phyloP scores from a whole-genome alignment of 805 yeast species.

The Lipomyces starkeyi region DNA sequence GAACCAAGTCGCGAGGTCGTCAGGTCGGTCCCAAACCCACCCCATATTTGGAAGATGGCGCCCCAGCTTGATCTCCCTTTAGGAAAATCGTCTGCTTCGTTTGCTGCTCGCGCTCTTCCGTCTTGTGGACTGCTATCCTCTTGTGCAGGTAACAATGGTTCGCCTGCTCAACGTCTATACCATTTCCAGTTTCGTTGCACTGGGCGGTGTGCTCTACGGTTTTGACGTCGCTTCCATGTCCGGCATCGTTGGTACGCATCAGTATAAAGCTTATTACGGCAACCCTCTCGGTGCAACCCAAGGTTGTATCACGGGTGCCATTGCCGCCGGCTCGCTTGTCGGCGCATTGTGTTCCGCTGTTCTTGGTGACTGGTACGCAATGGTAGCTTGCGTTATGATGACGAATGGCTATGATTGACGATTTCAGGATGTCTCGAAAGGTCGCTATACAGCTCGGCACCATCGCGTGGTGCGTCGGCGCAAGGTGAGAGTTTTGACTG shows the following conservation, averaged over 20 bases:
- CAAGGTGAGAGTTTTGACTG: not conserved
- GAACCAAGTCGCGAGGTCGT: too few relatives aligned
- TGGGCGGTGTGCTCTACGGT: constrained; percentile 5
- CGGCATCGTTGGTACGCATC: constrained; percentile 3
- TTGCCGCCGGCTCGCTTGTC: too few relatives aligned
- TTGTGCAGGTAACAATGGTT: too few relatives aligned
- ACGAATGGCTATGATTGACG: not conserved
- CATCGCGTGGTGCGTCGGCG: constrained; percentile 4
- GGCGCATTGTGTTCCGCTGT: constrained; percentile 2
- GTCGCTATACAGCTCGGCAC: constrained; percentile 1
- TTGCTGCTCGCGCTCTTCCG: too few relatives aligned
- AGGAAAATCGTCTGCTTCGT: too few relatives aligned
- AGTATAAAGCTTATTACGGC: constrained; percentile 2
- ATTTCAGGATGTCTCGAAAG: constrained; percentile 3
- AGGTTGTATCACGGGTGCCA: constrained; percentile 4
- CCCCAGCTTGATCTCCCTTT: too few relatives aligned
- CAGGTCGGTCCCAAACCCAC: too few relatives aligned
- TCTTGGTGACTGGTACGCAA: constrained; percentile 1
- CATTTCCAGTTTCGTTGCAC: constrained; percentile 1
- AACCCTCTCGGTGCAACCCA: constrained; percentile 1
- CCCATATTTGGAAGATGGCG: too few relatives aligned
- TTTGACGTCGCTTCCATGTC: constrained; percentile 4
- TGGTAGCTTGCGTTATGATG: not conserved
- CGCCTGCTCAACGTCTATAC: constrained; percentile 3
- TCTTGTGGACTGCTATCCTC: too few relatives aligned